Evolutionary conservation across 352 stramenopile species (phyloP).

Genomic region (Phytophthora syringae): DNA sequence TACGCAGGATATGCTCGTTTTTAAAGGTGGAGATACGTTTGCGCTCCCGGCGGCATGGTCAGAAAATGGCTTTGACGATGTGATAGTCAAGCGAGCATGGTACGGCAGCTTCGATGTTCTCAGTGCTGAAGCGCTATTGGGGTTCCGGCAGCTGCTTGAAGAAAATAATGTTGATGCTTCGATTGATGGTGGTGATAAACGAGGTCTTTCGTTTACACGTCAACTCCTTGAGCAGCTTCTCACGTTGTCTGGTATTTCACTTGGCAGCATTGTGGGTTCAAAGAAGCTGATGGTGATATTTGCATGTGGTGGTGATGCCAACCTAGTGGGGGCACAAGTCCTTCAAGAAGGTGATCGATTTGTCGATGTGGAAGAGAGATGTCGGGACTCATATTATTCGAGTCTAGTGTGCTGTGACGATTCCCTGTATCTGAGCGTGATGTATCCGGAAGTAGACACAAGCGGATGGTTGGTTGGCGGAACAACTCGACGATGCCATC

Average conservation of each 20-base stretch:
- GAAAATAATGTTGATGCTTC: constrained; percentile 9
- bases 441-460: constrained; percentile 32
- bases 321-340: constrained; percentile 26
- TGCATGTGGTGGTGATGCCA: constrained; percentile 12
- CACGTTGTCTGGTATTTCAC: constrained; percentile 18
- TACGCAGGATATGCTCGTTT: constrained; percentile 24
- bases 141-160: constrained; percentile 28
- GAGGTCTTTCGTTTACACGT: constrained; percentile 20
- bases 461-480: constrained; percentile 13
- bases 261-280: constrained; percentile 23
- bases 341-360: constrained; percentile 40
- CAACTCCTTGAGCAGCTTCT: constrained; percentile 40
- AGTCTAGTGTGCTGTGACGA: constrained; percentile 53
- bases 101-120: constrained; percentile 65
- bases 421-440: constrained; percentile 54
- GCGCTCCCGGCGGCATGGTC: constrained; percentile 7
- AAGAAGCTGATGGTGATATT: constrained; percentile 43
- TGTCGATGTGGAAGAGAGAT: constrained; percentile 39
- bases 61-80: not conserved
- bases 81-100: constrained; percentile 43
- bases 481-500: constrained; percentile 13
- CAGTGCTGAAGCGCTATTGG: constrained; percentile 26
- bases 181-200: constrained; percentile 9
- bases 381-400: constrained; percentile 43
- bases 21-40: constrained; percentile 42